Percentiles rank a stretch among this genome's conserved stretches.
Evolutionary conservation across 1,284 basidiomycete genomes (phyloP).

Genomic region (Vanrija humicola): DNA sequence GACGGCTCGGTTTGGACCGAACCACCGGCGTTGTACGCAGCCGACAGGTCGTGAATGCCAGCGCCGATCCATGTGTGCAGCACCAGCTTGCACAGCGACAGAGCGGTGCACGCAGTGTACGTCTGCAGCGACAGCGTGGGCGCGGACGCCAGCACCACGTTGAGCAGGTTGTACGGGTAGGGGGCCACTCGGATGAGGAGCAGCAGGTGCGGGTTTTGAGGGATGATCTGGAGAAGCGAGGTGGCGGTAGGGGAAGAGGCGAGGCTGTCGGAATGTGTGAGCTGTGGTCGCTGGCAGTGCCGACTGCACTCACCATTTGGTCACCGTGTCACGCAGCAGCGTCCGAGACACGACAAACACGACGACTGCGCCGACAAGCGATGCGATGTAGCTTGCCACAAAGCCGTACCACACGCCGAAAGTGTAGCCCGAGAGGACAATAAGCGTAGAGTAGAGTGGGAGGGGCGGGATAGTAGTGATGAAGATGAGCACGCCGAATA

Average conservation of each 20-base stretch:
- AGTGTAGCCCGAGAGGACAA: slow-evolving; percentile 53
- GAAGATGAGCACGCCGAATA: slow-evolving; percentile 47
- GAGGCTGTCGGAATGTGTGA: slow-evolving; percentile 21
- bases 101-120: slow-evolving; percentile 52
- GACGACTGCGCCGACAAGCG: slow-evolving; percentile 50
- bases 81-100: slow-evolving; percentile 52
- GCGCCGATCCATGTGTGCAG: slow-evolving; percentile 43
- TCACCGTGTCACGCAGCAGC: slow-evolving; percentile 37
- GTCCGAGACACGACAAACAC: slow-evolving; percentile 50
- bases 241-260: slow-evolving; percentile 37
- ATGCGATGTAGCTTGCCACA: slow-evolving; percentile 52
- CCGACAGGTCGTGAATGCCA: slow-evolving; percentile 37
- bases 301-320: slow-evolving; percentile 29
- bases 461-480: slow-evolving; percentile 51
- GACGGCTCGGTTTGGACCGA: neutral
- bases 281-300: neutral
- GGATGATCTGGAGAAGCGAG: slow-evolving; percentile 41
- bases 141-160: slow-evolving; percentile 54
- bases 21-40: slow-evolving; percentile 6
- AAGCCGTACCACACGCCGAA: slow-evolving; percentile 54
- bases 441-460: slow-evolving; percentile 54
- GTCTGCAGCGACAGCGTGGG: slow-evolving; percentile 50
- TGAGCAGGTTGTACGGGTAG: slow-evolving; percentile 55
- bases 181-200: slow-evolving; percentile 54
- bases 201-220: slow-evolving; percentile 49